Conservation (phyloP, 2,329 filamentous ascomycete species). For the Drechmeria coniospora region DNA sequence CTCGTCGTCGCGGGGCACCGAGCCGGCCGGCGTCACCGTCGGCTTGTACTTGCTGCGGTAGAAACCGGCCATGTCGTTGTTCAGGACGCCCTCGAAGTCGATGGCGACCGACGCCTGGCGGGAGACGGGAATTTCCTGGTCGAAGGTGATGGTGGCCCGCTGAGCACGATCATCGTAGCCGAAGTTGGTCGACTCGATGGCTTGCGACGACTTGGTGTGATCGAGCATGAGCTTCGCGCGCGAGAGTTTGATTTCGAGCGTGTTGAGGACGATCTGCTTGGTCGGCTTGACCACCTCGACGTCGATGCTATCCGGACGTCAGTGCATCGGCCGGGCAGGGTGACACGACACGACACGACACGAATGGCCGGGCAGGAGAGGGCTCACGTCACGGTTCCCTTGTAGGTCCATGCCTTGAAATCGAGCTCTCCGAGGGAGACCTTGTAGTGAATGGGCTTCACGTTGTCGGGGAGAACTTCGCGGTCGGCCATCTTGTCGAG, state of each 20-base stretch:
- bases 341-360: neutral
- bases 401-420: slow-evolving; percentile 59
- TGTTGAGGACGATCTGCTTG: slow-evolving; percentile 69
- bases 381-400: slow-evolving; percentile 55
- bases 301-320: slow-evolving; percentile 42
- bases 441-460: slow-evolving; percentile 76
- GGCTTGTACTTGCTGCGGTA: slow-evolving; percentile 92
- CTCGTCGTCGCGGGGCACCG: slow-evolving; percentile 59
- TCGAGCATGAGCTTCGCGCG: slow-evolving; percentile 44
- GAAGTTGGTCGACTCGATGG: slow-evolving; percentile 49
- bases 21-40: slow-evolving; percentile 50
- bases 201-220: slow-evolving; percentile 38
- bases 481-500: slow-evolving; percentile 36
- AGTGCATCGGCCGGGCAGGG: slow-evolving; percentile 4
- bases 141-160: slow-evolving; percentile 64
- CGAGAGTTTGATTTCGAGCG: slow-evolving; percentile 66
- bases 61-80: slow-evolving; percentile 85
- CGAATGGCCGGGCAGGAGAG: neutral
- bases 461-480: slow-evolving; percentile 44
- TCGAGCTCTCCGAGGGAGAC: slow-evolving; percentile 72
- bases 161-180: slow-evolving; percentile 73
- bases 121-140: slow-evolving; percentile 51
- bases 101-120: slow-evolving; percentile 53
- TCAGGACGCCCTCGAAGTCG: slow-evolving; percentile 67
- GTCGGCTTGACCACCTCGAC: slow-evolving; percentile 56